Conservation (phyloP, 495 filamentous ascomycete species). For the Podospora tetraspora region DNA sequence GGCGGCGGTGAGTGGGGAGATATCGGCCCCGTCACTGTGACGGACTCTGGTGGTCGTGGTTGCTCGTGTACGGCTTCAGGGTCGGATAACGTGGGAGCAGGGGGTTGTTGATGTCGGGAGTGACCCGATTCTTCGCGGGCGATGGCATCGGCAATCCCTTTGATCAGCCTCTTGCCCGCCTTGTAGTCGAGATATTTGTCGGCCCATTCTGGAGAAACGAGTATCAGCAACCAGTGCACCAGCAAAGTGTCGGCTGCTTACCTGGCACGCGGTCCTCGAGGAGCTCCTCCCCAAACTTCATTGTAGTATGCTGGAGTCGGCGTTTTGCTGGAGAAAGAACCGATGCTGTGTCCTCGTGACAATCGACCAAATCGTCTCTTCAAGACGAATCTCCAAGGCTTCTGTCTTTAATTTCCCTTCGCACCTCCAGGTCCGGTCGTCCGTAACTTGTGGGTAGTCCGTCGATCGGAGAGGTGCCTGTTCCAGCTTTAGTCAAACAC, state of each 20-base stretch:
- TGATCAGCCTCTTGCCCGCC: constrained; percentile 86
- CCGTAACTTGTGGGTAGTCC: background rate
- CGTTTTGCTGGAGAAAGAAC: background rate
- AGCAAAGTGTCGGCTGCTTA: background rate
- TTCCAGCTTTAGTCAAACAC: background rate
- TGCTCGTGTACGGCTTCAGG: background rate
- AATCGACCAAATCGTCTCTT: background rate
- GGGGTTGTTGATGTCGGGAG: background rate
- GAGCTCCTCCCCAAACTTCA: constrained; percentile 11
- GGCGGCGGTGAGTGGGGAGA: background rate
- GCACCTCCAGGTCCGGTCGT: background rate
- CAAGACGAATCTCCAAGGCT: background rate
- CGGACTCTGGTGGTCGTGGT: background rate
- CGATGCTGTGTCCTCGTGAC: background rate
- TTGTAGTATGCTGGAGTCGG: background rate
- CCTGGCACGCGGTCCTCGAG: constrained; percentile 8
- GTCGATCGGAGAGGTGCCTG: background rate
- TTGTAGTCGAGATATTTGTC: constrained; percentile 92
- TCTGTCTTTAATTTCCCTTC: background rate
- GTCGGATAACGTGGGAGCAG: background rate
- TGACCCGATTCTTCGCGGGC: constrained; percentile 41
- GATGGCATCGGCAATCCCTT: constrained; percentile 65
- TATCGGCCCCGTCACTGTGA: background rate
- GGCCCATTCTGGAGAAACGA: constrained; percentile 61
- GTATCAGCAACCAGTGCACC: background rate